Base-by-base conservation (phyloP, 768 basidiomycete species). In the Leccinellum albellum region DNA sequence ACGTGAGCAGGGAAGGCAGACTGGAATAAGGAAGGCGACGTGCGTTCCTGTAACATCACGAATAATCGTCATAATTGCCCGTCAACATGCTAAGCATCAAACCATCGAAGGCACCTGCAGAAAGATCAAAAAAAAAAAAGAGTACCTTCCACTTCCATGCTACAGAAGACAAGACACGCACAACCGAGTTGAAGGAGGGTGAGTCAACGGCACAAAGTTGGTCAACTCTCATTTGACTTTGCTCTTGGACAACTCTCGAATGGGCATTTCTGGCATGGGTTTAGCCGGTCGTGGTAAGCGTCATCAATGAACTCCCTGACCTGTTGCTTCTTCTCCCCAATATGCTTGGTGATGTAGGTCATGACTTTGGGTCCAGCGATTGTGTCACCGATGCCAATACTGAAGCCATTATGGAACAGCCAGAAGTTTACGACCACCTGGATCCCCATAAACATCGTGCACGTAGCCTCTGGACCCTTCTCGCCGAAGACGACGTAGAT, bases 351-450 rank as follows among this genome's bases (percentile, higher is more conserved):
- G 70, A 99, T 97, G 64, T 80, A 84, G 12, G 76, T 78, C 95
- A 97, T 98, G 40, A 94, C 96, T 29, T 78, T 81, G 53, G 81
- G 79, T 67, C 96, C 96, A 26, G 96, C 96, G 55, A 99, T 94
- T 6, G 28, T 98, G 73, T 98, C 97, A 37, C 96, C 97, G 60
- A 99, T 99, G 55, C 97, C 96, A 66, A 98, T 98, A 64, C 91
- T 94, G 81, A 98, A 99, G 42, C 97, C 96, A 60, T 95, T 94
- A 75, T 99, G 97, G 79, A 98, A 92, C 6, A 98, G 81, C 96
- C 96, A 99, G 73, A 85, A 98, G 73, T 99, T 98, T 75, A 98
- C 94, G 55, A 98, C 87, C 79, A 84, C 89, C 69, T 99, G 97
- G 2, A 96, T 78, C n/a, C 94, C 94, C 10, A 91, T 93, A 76